These are phyloP conservation scores for Plasmodium coatneyi DNA, from an alignment of 169 alveolate species.

Conservation along the genomic window DNA sequence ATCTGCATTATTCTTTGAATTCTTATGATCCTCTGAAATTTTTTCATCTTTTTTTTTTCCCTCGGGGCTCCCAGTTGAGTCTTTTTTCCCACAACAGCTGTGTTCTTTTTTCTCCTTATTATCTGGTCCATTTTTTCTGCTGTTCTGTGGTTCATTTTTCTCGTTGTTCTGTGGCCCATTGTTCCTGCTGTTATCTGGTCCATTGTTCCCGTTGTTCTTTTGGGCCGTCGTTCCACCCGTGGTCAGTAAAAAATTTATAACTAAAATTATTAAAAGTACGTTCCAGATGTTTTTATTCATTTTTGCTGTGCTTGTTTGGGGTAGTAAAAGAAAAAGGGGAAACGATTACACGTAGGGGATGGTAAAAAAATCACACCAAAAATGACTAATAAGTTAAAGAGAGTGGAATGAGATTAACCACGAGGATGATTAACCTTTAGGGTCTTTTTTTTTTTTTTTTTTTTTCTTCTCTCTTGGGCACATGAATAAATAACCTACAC, in stretches of 20 bases:
- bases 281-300: slow-evolving; percentile 29
- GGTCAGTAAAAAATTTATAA: slow-evolving; percentile 11
- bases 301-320: neutral
- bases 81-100: neutral
- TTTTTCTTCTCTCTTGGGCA: neutral
- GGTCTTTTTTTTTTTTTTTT: neutral
- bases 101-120: neutral
- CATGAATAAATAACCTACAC: neutral
- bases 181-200: neutral
- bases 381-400: neutral
- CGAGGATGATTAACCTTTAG: neutral
- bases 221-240: neutral
- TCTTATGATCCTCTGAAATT: neutral
- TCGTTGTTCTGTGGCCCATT: neutral
- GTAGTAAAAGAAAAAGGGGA: neutral
- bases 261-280: neutral
- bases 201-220: neutral
- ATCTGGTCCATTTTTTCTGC: neutral
- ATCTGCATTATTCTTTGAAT: neutral
- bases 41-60: neutral
- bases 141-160: neutral
- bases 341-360: neutral
- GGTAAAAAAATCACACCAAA: neutral
- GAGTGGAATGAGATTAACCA: neutral
- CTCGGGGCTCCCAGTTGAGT: neutral